These are phyloP conservation scores for Gentiana straminea DNA, from an alignment of 257 asterid species.

Conservation along the genomic window DNA sequence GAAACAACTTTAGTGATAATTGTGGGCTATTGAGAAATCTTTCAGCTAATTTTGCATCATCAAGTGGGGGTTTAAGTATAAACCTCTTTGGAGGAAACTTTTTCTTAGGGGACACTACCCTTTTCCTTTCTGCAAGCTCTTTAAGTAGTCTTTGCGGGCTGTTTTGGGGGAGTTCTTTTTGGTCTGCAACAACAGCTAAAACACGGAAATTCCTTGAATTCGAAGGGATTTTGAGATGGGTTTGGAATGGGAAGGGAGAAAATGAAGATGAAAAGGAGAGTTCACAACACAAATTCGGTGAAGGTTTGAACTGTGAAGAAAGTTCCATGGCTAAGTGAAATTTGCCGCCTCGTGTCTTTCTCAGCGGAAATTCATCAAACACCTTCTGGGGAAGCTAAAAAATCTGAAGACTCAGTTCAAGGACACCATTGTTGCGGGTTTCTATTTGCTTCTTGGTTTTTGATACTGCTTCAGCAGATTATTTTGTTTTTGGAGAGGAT, in stretches of 20 bases:
- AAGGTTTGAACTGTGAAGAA: conserved; percentile 46
- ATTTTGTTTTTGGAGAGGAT: too few species aligned
- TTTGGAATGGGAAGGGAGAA: conserved; percentile 48
- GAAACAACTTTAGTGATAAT: conserved; percentile 69
- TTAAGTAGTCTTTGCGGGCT: conserved; percentile 88
- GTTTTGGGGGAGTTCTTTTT: conserved; percentile 75
- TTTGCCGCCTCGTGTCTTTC: too few species aligned
- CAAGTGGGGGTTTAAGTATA: conserved; percentile 84
- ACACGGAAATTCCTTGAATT: conserved; percentile 17
- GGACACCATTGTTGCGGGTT: too few species aligned
- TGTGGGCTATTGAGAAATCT: conserved; percentile 95
- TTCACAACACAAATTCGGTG: conserved; percentile 28
- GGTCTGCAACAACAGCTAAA: conserved; percentile 63
- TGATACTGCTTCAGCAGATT: too few species aligned
- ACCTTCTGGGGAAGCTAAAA: too few species aligned
- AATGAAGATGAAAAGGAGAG: conserved; percentile 64
- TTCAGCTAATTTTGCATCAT: conserved; percentile 59
- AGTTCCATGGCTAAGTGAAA: conserved; percentile 42
- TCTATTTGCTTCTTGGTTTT: too few species aligned
- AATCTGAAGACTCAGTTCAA: too few species aligned
- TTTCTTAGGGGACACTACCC: conserved; percentile 57
- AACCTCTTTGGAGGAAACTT: conserved; percentile 62
- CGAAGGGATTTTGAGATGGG: conserved; percentile 36
- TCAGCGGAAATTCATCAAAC: too few species aligned
- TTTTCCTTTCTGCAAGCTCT: conserved; percentile 79